Conservation (phyloP, 192 early-diverging fungal species). For the Coemansia sp. region DNA sequence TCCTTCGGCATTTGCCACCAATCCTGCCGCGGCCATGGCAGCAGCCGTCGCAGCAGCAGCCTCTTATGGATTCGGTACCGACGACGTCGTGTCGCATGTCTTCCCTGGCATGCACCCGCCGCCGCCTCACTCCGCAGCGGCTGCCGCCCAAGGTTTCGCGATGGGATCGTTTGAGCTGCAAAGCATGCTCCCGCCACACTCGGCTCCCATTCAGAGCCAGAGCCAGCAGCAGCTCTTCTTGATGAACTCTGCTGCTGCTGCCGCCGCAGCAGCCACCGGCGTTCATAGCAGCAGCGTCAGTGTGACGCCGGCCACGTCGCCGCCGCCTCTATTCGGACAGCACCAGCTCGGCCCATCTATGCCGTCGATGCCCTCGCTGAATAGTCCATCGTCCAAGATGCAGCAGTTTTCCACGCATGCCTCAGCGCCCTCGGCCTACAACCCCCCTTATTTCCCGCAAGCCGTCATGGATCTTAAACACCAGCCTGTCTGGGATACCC, state of each 20-base stretch:
- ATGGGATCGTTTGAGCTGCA: conserved; percentile 19
- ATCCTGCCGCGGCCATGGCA: conserved; percentile 18
- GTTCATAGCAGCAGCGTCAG: neutral
- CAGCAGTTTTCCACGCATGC: neutral
- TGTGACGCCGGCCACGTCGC: neutral
- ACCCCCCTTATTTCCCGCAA: conserved; percentile 6
- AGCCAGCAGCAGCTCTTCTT: conserved; percentile 9
- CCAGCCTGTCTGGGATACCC: neutral
- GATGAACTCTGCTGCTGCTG: neutral
- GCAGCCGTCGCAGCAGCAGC: conserved; percentile 11
- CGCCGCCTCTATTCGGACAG: neutral
- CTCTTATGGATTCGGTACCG: conserved; percentile 13
- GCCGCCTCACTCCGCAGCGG: conserved; percentile 1
- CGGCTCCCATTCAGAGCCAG: conserved; percentile 9
- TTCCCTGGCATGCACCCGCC: neutral
- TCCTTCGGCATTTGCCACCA: conserved; percentile 9
- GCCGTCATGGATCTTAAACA: neutral
- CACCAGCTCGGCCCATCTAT: neutral
- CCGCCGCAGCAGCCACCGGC: neutral
- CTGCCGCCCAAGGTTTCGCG: neutral
- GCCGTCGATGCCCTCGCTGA: conserved; percentile 1
- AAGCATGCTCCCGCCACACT: conserved; percentile 14
- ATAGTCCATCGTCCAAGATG: neutral
- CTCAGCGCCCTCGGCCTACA: neutral
- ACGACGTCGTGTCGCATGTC: conserved; percentile 7